Base-by-base conservation (phyloP, 768 basidiomycete species). In the Calocybe cyanea region DNA sequence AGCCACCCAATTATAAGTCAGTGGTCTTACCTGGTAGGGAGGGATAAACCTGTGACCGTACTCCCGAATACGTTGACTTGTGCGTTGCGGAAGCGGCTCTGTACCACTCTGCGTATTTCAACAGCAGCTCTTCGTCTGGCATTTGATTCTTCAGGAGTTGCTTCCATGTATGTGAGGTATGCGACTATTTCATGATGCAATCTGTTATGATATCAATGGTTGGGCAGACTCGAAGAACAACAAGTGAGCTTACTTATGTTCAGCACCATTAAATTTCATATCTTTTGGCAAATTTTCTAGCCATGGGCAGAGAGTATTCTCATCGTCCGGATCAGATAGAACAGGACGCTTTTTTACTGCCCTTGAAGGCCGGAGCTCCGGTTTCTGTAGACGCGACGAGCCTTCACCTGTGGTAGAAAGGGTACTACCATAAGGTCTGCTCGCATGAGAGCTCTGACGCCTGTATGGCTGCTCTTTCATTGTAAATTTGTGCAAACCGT, bases 111-210 rank as follows among this genome's bases (percentile, higher is more conserved):
- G 13, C 69, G 64, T 43, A 87, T 71, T 33, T 64, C 56, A 24
- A 67, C 63, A 48, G 81, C 67, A 25, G 84, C 69, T 33, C 57
- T 56, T 18, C 69, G 54, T 15, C 80, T 70, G 13, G 72, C 66
- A 21, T 63, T 67, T 35, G 62, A 68, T 57, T 89, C 86, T 49
- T 71, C 57, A 3, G 66, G 56, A 1, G 78, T 80, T 0, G 81
- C 78, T 18, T 69, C 64, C 46, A 83, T 70, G 57, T 77, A 85
- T 18, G 59, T 49, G 20, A 70, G 68, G 57, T 75, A 86, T 2
- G 82, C 77, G 4, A 71, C 58, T 41, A 85, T 79, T 62, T 87
- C 85, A 38, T 74, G 63, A 54, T 86, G 82, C 24, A 89, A 62
- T 63, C 86, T 83, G 20, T 13, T 24, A 14, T 13, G 5, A 11